Conservation (phyloP, 208 protist species). For the Trypanosoma theileri region DNA sequence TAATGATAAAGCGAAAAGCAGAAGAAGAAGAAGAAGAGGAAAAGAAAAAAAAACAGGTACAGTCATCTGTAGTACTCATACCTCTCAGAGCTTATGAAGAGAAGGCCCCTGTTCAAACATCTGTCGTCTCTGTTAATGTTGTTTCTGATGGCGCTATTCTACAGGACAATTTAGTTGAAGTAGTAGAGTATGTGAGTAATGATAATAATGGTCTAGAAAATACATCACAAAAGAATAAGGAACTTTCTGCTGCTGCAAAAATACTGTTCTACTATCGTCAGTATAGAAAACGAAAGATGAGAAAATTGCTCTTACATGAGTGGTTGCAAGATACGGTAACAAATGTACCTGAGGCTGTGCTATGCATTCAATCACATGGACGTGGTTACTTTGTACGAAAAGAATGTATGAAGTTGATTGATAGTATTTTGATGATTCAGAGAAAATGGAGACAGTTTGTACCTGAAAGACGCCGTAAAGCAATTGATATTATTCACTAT, state of each 20-base stretch:
- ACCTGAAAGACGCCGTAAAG: constrained; percentile 5
- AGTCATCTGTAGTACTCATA: neutral
- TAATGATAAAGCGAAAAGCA: neutral
- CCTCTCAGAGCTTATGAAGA: neutral
- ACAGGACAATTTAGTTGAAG: neutral
- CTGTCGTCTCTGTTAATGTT: too few species aligned
- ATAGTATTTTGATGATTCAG: constrained; percentile 1
- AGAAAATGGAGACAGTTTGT: constrained; percentile 24
- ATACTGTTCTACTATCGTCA: constrained; percentile 8
- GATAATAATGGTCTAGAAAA: neutral
- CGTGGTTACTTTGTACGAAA: neutral
- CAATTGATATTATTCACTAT: constrained; percentile 7
- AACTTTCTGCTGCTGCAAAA: neutral
- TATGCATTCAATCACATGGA: constrained; percentile 6
- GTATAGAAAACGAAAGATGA: neutral
- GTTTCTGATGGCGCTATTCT: neutral
- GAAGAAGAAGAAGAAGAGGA: too few species aligned
- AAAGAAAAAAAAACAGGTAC: too few species aligned
- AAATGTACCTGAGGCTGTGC: neutral
- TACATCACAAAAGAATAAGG: neutral
- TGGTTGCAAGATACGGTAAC: neutral
- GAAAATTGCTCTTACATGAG: neutral
- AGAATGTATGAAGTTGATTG: neutral
- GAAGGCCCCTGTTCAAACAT: neutral
- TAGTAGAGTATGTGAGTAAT: neutral